Conservation (phyloP, 306 rosid genomes). For the Glycine soja region DNA sequence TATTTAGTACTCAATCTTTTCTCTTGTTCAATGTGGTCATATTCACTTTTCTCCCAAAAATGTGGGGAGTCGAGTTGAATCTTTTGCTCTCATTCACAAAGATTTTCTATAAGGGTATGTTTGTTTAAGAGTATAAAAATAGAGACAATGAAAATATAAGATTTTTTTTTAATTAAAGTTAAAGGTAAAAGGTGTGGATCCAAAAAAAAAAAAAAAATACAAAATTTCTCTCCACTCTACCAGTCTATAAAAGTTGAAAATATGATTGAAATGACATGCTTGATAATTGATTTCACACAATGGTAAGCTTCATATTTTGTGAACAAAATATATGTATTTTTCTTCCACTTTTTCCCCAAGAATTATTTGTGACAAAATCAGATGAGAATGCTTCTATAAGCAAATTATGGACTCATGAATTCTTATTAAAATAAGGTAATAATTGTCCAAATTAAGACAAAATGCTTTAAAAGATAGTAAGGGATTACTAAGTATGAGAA, state of each 20-base stretch:
- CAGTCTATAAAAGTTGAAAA: not conserved
- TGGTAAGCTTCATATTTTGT: not conserved
- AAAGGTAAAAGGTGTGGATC: too few relatives aligned
- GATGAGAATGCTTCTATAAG: not conserved
- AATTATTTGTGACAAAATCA: not conserved
- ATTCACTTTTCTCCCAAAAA: not conserved
- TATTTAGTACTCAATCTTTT: not conserved
- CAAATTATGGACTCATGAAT: too few relatives aligned
- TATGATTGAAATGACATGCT: not conserved
- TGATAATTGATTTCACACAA: not conserved
- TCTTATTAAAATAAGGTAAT: too few relatives aligned
- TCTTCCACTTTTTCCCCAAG: not conserved
- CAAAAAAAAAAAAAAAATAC: too few relatives aligned
- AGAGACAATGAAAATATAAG: too few relatives aligned
- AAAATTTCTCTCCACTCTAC: too few relatives aligned
- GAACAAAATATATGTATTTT: not conserved
- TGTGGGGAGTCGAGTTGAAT: not conserved
- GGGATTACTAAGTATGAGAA: not conserved
- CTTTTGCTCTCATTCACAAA: not conserved
- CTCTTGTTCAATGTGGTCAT: not conserved
- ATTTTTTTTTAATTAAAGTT: too few relatives aligned
- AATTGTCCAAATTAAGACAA: too few relatives aligned
- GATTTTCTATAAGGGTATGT: not conserved
- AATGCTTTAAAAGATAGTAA: too few relatives aligned
- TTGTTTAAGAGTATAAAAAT: too few relatives aligned